Percentiles rank a stretch among this genome's conserved stretches.
phyloP scores from a whole-genome alignment of 225 moss, liverwort and hornwort genomes.

The Marchantia polymorpha region DNA sequence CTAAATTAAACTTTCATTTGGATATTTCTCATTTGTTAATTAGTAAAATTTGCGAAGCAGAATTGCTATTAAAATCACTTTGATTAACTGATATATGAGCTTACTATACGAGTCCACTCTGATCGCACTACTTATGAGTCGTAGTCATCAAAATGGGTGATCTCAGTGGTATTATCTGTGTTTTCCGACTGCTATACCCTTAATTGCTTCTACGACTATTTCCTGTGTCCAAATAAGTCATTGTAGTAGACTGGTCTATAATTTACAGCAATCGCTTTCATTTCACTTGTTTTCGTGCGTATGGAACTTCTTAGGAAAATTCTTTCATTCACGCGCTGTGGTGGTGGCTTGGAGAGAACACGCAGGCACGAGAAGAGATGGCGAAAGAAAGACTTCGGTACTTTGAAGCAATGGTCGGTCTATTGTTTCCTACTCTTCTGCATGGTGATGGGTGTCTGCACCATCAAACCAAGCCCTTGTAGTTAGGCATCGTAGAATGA shows the following conservation, averaged over 20 bases:
- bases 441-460: neutral
- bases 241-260: too few relatives aligned
- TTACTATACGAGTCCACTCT: neutral
- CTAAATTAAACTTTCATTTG: neutral
- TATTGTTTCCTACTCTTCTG: neutral
- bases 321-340: neutral
- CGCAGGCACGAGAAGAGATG: constrained; percentile 94
- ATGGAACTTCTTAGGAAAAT: too few relatives aligned
- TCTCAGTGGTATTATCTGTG: too few relatives aligned
- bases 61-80: neutral
- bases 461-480: neutral
- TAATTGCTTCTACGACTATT: too few relatives aligned
- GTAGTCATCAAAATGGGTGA: too few relatives aligned
- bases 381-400: constrained; percentile 79
- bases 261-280: too few relatives aligned
- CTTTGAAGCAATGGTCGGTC: constrained; percentile 71
- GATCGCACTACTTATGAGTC: too few relatives aligned
- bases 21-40: neutral
- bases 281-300: too few relatives aligned
- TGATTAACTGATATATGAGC: neutral
- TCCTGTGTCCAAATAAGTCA: too few relatives aligned
- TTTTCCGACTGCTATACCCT: too few relatives aligned
- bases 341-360: constrained; percentile 7
- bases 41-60: neutral
- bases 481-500: neutral